phyloP scores from a whole-genome alignment of 192 early-diverging fungal genomes.

The Podila epicladia region DNA sequence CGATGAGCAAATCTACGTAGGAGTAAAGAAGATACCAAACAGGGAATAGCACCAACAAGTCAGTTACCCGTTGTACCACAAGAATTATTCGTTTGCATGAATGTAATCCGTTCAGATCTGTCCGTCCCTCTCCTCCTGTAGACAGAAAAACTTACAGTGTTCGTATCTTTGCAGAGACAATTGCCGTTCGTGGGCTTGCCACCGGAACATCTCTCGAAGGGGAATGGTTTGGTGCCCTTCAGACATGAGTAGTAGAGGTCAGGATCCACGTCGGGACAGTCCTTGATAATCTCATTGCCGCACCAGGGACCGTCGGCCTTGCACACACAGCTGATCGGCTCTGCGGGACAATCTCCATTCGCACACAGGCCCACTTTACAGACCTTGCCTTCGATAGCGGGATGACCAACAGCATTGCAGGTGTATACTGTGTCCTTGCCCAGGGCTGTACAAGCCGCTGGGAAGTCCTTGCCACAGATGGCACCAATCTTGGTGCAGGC shows the following conservation, averaged over 20 bases:
- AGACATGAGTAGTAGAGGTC: constrained; percentile 17
- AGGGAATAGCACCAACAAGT: no score
- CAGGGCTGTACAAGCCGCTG: background rate
- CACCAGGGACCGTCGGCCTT: constrained; percentile 18
- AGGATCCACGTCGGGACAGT: constrained; percentile 12
- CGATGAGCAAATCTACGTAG: constrained; percentile 15
- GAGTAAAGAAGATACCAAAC: background rate
- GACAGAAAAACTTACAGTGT: constrained; percentile 12
- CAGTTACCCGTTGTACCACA: background rate
- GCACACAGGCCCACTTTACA: constrained; percentile 12
- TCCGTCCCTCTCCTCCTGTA: no score
- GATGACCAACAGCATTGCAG: background rate
- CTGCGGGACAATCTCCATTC: background rate
- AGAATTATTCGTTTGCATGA: background rate
- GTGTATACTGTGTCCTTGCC: constrained; percentile 9
- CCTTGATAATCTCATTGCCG: constrained; percentile 1
- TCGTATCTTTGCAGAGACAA: constrained; percentile 18
- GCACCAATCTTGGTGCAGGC: constrained; percentile 6
- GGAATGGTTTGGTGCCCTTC: constrained; percentile 12
- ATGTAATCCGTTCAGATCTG: background rate
- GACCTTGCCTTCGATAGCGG: background rate
- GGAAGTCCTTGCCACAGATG: constrained; percentile 18
- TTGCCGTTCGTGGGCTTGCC: background rate
- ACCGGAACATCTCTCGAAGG: constrained; percentile 7
- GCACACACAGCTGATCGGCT: constrained; percentile 5